Conservation (phyloP, 2,329 filamentous ascomycete species). For the Emydomyces testavorans region DNA sequence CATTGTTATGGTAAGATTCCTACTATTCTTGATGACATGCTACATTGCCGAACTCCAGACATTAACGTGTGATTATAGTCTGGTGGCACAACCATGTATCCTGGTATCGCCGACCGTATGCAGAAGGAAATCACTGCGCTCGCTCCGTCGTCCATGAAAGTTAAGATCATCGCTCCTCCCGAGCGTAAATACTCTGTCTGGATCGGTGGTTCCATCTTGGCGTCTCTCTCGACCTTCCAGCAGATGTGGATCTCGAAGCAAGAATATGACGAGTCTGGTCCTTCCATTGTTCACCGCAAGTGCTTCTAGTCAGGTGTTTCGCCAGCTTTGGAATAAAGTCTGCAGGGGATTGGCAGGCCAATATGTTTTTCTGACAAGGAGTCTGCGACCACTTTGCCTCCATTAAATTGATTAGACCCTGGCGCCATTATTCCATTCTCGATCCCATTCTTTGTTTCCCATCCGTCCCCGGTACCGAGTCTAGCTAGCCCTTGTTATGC, state of each 20-base stretch:
- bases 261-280: constrained; percentile 99
- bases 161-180: constrained; percentile 99
- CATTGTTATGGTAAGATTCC: constrained; percentile 88
- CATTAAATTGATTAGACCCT: constrained; percentile 2
- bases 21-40: not conserved
- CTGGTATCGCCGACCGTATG: constrained; percentile 99
- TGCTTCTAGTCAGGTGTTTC: constrained; percentile 85
- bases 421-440: constrained; percentile 4
- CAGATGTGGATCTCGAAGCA: constrained; percentile 99
- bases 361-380: constrained; percentile 4
- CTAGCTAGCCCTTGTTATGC: constrained; percentile 9
- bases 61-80: constrained; percentile 48
- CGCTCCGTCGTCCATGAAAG: constrained; percentile 99
- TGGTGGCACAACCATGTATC: constrained; percentile 99
- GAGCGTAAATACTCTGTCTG: constrained; percentile 99
- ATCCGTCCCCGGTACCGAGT: constrained; percentile 4
- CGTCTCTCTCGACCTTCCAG: constrained; percentile 99
- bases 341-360: constrained; percentile 5
- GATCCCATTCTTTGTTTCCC: constrained; percentile 7
- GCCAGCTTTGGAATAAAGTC: constrained; percentile 1
- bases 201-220: constrained; percentile 99
- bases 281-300: constrained; percentile 99
- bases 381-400: not conserved
- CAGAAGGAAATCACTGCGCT: constrained; percentile 99
- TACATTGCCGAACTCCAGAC: not conserved